These are phyloP conservation scores for Begonia masoniana DNA, from an alignment of 306 rosid species.

Conservation along the genomic window DNA sequence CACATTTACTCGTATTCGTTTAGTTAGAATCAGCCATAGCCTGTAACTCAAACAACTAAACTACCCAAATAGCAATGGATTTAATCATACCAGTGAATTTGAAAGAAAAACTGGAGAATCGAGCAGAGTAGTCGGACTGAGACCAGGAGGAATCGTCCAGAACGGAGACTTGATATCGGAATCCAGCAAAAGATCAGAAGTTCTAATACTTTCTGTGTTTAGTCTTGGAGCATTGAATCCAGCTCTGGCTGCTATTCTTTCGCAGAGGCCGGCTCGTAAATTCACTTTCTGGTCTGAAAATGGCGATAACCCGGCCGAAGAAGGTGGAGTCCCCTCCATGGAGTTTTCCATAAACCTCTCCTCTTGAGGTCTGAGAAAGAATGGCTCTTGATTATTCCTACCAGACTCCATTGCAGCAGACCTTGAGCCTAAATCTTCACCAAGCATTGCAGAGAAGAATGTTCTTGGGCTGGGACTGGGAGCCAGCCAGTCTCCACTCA, in stretches of 20 bases:
- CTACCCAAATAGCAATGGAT: no score
- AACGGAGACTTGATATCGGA: constrained; percentile 64
- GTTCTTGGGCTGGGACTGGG: constrained; percentile 67
- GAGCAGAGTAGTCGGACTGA: constrained; percentile 86
- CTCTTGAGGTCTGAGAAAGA: constrained; percentile 29
- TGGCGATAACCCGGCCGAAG: no score
- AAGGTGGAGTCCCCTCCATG: no score
- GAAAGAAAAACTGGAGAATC: constrained; percentile 94
- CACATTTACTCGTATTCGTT: no score
- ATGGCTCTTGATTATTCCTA: constrained; percentile 28
- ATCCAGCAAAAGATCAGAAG: constrained; percentile 47
- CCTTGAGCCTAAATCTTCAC: constrained; percentile 42
- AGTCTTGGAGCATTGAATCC: constrained; percentile 95
- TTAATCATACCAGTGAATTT: constrained; percentile 59
- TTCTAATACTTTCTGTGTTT: constrained; percentile 76
- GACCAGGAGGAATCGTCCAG: constrained; percentile 86
- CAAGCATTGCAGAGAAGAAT: constrained; percentile 54
- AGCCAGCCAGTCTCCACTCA: constrained; percentile 65
- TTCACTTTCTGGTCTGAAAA: constrained; percentile 27
- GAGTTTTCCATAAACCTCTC: constrained; percentile 17
- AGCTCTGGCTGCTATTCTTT: constrained; percentile 83
- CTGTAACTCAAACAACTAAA: no score
- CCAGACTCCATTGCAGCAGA: constrained; percentile 26
- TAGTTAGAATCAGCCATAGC: no score
- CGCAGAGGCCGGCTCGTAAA: constrained; percentile 59